Conservation (phyloP, 2,329 filamentous ascomycete species). For the Sclerotinia glacialis region DNA sequence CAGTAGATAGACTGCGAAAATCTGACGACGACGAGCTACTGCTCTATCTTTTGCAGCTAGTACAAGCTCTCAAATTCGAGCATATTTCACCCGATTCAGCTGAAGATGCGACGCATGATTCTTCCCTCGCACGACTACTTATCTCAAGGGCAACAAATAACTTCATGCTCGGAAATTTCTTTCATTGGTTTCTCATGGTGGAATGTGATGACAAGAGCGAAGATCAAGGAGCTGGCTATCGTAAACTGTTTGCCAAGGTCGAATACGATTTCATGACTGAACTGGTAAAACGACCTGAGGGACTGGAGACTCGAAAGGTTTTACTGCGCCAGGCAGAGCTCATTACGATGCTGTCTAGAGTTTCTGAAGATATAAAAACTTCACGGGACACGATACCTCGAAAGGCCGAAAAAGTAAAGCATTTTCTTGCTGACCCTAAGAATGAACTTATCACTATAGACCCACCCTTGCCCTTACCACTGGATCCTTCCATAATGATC, state of each 20-base stretch:
- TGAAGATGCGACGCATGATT: constrained; percentile 66
- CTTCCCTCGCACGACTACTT: constrained; percentile 83
- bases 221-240: constrained; percentile 70
- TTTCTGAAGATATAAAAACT: constrained; percentile 83
- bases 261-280: constrained; percentile 96
- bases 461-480: constrained; percentile 78
- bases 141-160: constrained; percentile 85
- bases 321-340: constrained; percentile 86
- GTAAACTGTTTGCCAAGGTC: constrained; percentile 85
- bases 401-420: constrained; percentile 82
- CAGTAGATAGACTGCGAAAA: constrained; percentile 86
- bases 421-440: constrained; percentile 80
- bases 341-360: constrained; percentile 79
- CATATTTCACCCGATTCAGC: constrained; percentile 63
- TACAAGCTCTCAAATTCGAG: constrained; percentile 94
- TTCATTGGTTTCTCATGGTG: constrained; percentile 98
- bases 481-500: constrained; percentile 80
- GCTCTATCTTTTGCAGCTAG: constrained; percentile 87
- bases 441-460: constrained; percentile 84
- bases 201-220: constrained; percentile 77
- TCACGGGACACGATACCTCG: constrained; percentile 68
- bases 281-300: constrained; percentile 68
- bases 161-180: constrained; percentile 87
- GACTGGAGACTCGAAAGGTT: constrained; percentile 69
- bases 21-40: constrained; percentile 89